Base-by-base conservation (phyloP, 108 stramenopile genomes). In the Cylindrotheca closterium region DNA sequence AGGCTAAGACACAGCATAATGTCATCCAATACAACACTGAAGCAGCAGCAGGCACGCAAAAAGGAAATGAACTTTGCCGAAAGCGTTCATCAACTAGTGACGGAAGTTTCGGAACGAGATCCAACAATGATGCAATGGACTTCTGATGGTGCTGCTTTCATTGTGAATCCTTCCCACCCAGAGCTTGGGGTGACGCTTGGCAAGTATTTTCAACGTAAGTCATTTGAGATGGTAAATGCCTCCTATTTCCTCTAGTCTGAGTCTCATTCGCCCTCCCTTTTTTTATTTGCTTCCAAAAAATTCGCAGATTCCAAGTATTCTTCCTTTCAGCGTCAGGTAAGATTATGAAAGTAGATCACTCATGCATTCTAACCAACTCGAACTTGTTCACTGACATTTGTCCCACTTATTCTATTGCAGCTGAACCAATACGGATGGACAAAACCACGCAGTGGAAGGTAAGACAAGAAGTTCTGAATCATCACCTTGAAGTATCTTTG, bases 131-230 rank as follows among this genome's bases (percentile, higher is more conserved):
- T 63, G 23, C 27, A 29, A 30, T 63, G 62, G 62, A 26, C 62
- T 31, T 12, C 12, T 2, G 30, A 51, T 21, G 62, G 62, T 28
- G 47, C 27, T 30, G 62, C 62, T 27, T 63, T 63, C 30, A n/a
- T 26, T 10, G 19, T 63, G 46, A 26, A 63, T 50, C 28, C 19
- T 3, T 21, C 23, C 2, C 48, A 63, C 30, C 48, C 48, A 26
- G 27, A 51, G 4, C n/a, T 63, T 0, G 49, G 24, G 2, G 30
- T 5, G 4, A 28, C 47, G 18, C 32, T 63, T 30, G 12, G 21
- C 23, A 51, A 51, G 17, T 51, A 51, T 51, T 63, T 63, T 47
- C 0, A 63, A 18, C 45, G 62, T 63, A 47, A 51, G 62, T 63
- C 10, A 27, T 26, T 17, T 52, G n/a, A n/a, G n/a, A n/a, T n/a